Conservation (phyloP, 2,329 filamentous ascomycete genomes). For the Emydomyces testavorans region DNA sequence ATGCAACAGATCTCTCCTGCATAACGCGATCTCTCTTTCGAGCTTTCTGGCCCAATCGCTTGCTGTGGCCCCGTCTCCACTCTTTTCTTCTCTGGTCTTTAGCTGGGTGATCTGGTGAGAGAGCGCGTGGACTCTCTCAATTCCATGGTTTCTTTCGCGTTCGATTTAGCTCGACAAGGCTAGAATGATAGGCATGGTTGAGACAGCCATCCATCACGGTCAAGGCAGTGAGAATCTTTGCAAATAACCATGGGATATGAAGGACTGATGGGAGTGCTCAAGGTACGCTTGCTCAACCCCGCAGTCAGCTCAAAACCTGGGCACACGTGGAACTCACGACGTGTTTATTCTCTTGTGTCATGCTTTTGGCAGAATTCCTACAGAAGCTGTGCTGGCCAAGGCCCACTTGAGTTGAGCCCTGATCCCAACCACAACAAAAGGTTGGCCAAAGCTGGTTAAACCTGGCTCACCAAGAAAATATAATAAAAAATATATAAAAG, state of each 20-base stretch:
- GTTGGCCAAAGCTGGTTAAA: not conserved
- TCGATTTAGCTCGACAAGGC: no score
- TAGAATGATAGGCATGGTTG: no score
- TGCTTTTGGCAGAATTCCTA: conserved; percentile 2
- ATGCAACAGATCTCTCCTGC: conserved; percentile 1
- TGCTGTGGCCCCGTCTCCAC: not conserved
- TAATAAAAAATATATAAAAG: no score
- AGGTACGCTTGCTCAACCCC: not conserved
- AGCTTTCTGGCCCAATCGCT: conserved; percentile 2
- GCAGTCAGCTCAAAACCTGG: not conserved
- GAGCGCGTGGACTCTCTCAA: conserved; percentile 8
- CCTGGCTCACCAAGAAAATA: no score
- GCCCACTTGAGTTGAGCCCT: not conserved
- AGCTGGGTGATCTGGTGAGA: conserved; percentile 5
- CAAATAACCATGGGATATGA: no score
- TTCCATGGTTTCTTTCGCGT: not conserved
- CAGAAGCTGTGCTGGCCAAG: not conserved
- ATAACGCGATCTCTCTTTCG: conserved; percentile 1
- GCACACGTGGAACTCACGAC: not conserved
- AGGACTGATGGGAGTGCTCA: no score
- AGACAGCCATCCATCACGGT: no score
- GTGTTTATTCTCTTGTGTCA: not conserved
- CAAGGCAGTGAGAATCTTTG: no score
- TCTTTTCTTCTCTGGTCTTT: conserved; percentile 9
- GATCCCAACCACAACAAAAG: not conserved